Evolutionary conservation across 495 filamentous ascomycete genomes (phyloP).

Genomic region (Hamigera avellanea): DNA sequence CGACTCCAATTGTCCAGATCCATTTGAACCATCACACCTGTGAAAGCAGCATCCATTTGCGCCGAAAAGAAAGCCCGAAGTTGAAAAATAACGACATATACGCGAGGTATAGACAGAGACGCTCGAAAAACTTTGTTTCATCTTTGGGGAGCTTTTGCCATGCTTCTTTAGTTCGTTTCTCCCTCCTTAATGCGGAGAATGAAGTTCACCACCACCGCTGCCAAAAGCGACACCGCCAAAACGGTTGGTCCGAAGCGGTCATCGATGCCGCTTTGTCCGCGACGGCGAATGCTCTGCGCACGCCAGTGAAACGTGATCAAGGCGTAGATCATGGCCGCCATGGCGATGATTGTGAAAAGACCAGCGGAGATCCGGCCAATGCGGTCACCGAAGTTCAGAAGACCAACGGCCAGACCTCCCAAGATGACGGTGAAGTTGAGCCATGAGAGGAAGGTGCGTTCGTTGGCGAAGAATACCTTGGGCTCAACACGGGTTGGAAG

Average conservation of each 20-base stretch:
- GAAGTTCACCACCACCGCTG: constrained; percentile 89
- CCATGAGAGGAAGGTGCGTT: constrained; percentile 98
- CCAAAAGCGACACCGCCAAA: constrained; percentile 68
- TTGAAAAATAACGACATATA: too few relatives aligned
- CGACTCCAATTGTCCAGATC: too few relatives aligned
- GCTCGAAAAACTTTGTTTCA: too few relatives aligned
- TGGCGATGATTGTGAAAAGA: constrained; percentile 87
- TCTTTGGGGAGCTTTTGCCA: too few relatives aligned
- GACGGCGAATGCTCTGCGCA: constrained; percentile 78
- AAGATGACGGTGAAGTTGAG: constrained; percentile 98
- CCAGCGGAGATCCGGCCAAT: constrained; percentile 85
- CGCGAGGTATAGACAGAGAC: too few relatives aligned
- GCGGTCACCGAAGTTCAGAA: constrained; percentile 95
- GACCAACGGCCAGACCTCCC: constrained; percentile 86
- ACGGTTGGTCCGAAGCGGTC: constrained; percentile 89
- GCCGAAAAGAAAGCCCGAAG: too few relatives aligned
- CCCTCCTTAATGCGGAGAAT: constrained; percentile 63
- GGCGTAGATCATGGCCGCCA: constrained; percentile 93
- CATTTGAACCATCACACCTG: too few relatives aligned
- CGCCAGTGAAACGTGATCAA: constrained; percentile 94
- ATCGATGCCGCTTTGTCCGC: constrained; percentile 92
- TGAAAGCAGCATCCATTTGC: too few relatives aligned
- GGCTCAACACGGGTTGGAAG: constrained; percentile 96
- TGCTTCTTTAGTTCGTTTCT: constrained; percentile 1
- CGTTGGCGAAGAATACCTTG: constrained; percentile 99